Conservation (phyloP, 2,329 filamentous ascomycete species). For the Claviceps fusiformis region DNA sequence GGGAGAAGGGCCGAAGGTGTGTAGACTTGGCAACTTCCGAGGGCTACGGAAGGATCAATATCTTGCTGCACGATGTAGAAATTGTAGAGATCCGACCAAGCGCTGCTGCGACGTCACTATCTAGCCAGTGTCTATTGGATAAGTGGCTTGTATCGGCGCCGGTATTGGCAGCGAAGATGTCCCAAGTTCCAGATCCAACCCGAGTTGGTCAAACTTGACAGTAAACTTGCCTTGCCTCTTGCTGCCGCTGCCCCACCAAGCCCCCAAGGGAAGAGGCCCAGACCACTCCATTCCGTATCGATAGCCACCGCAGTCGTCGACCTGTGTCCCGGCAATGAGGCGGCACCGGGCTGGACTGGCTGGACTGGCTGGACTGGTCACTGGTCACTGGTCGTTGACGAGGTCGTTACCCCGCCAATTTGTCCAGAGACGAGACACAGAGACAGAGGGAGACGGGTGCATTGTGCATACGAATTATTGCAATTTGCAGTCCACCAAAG, state of each 20-base stretch:
- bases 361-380: background rate
- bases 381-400: background rate
- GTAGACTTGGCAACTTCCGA: background rate
- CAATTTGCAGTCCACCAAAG: background rate
- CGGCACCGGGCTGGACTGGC: background rate
- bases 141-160: background rate
- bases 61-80: no score
- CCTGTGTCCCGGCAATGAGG: background rate
- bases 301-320: background rate
- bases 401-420: slow-evolving; percentile 27
- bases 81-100: background rate
- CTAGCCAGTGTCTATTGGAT: background rate
- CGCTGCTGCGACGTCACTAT: background rate
- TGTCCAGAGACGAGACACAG: background rate
- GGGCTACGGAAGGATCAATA: background rate
- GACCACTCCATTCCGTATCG: background rate
- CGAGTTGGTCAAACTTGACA: background rate
- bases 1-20: background rate
- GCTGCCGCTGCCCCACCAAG: background rate
- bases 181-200: background rate
- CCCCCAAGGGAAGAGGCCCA: no score
- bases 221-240: no score
- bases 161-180: background rate
- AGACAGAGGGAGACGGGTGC: background rate
- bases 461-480: background rate